Base-by-base conservation (phyloP, 805 yeast species). In the Myxozyma monticola region DNA sequence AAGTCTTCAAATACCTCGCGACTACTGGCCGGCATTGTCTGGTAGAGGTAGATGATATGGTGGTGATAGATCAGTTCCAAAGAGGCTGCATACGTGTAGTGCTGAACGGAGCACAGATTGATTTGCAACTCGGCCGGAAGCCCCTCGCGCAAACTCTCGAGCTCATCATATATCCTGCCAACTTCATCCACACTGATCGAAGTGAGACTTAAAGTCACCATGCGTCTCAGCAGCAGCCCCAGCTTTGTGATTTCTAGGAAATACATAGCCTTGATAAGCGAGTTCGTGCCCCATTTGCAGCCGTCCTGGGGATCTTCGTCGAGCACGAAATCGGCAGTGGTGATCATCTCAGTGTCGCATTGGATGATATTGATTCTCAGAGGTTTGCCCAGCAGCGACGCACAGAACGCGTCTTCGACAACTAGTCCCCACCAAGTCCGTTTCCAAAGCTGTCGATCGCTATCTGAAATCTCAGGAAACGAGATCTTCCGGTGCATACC, bases 21-120 rank as follows among this genome's bases (percentile, higher is more conserved):
- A 22, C 41, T 22, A 18, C 34, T 29, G 7, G 12, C 2, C 14
- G 46, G 48, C 31, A 22, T 38, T 18, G 30, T 38, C 45, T 52
- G 59, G 31, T 54, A 48, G 21, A 54, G 34, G 31, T 54, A 54
- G 9, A 54, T 15, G 14, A 54, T 15, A 36, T 51, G 48, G 31
- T 54, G 57, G 29, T 48, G 25, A 41, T 52, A 54, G 15, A 52
- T n/a, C 21, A 54, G 42, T 6, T 26, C n/a, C 9, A 54, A 33
- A n/a, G 56, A 33, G 12, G 52, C 38, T 2, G 33, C 49, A 28
- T 21, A 29, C 10, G 30, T 25, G 22, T 31, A 35, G n/a, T n/a
- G n/a, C n/a, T n/a, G n/a, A n/a, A n/a, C n/a, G n/a, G n/a, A n/a
- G n/a, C n/a, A n/a, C n/a, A n/a, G n/a, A n/a, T n/a, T n/a, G n/a